Conservation (phyloP, 176 grass and related monocot species). For the Musa acuminata region DNA sequence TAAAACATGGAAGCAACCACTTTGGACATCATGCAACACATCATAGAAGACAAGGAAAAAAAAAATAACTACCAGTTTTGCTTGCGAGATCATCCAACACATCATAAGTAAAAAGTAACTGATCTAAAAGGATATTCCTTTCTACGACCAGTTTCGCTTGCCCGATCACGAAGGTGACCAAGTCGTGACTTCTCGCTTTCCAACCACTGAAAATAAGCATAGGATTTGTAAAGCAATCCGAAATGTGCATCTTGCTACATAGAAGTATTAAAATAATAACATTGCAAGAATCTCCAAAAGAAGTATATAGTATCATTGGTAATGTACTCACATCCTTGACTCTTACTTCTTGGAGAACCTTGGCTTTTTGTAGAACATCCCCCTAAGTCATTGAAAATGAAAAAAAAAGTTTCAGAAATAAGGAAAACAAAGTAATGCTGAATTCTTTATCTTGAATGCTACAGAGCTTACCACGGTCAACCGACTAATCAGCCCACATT, state of each 20-base stretch:
- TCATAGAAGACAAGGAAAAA: no score
- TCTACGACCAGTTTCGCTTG: conserved; percentile 91
- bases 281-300: neutral
- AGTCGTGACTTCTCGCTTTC: conserved; percentile 85
- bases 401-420: conserved; percentile 21
- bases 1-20: no score
- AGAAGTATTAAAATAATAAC: no score
- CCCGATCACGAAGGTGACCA: conserved; percentile 86
- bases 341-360: conserved; percentile 54
- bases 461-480: conserved; percentile 82
- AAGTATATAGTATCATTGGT: conserved; percentile 15
- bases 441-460: conserved; percentile 17
- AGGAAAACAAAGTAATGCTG: conserved; percentile 2
- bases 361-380: conserved; percentile 69
- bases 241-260: no score
- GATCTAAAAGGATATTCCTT: conserved; percentile 95
- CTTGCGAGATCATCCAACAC: no score
- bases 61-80: no score
- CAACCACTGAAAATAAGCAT: conserved; percentile 51
- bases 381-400: conserved; percentile 39
- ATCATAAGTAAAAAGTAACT: conserved; percentile 5
- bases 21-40: no score
- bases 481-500: conserved; percentile 48
- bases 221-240: neutral
- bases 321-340: conserved; percentile 67